A percentile compares a stretch with the other conserved stretches of the same genome.
Evolutionary conservation across 257 asterid genomes (phyloP).

Genomic region (Plantago ovata): DNA sequence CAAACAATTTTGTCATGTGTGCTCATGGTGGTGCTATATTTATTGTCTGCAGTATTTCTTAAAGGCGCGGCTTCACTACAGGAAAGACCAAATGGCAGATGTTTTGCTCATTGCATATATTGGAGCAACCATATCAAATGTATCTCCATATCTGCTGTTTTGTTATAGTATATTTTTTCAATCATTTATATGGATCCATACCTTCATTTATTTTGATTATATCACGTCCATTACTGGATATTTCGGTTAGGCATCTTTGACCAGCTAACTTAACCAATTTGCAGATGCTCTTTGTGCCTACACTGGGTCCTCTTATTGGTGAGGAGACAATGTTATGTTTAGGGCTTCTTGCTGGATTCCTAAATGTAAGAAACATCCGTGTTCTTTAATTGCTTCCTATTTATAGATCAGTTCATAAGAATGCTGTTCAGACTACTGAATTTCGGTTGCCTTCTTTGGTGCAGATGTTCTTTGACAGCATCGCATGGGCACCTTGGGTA

Average conservation of each 20-base stretch:
- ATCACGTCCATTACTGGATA: background rate
- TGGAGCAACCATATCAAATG: constrained; percentile 76
- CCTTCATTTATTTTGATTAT: background rate
- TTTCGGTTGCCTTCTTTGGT: constrained; percentile 20
- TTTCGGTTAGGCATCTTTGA: constrained; percentile 9
- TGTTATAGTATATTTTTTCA: background rate
- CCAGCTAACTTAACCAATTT: constrained; percentile 10
- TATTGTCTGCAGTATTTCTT: constrained; percentile 56
- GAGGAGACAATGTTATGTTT: constrained; percentile 63
- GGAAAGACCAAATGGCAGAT: constrained; percentile 81
- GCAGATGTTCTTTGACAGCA: constrained; percentile 82
- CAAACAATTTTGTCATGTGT: constrained; percentile 11
- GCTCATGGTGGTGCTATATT: constrained; percentile 10
- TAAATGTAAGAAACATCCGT: constrained; percentile 28
- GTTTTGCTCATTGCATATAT: constrained; percentile 64
- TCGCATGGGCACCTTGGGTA: constrained; percentile 91
- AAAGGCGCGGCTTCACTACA: constrained; percentile 75
- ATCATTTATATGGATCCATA: background rate
- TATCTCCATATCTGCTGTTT: constrained; percentile 13
- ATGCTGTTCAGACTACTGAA: constrained; percentile 10
- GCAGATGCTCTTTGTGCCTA: constrained; percentile 77
- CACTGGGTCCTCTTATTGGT: constrained; percentile 61
- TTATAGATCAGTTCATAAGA: constrained; percentile 23
- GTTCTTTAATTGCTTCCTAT: background rate
- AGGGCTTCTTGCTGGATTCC: constrained; percentile 56